Base-by-base conservation (phyloP, 116 monocot genomes). In the Trichopus zeylanicus region DNA sequence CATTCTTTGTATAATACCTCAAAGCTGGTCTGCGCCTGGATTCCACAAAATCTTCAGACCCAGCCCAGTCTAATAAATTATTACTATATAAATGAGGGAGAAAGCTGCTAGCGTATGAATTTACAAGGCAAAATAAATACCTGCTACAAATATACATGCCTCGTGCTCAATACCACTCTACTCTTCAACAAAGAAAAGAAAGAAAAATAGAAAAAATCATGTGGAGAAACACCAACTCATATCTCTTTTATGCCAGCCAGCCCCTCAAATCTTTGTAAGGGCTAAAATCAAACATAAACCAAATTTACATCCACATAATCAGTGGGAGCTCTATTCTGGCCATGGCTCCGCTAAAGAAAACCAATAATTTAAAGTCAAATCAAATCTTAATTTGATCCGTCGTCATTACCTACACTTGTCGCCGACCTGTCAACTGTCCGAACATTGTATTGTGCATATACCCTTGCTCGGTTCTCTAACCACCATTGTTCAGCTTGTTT, bases 401-500 rank as follows among this genome's bases (percentile, higher is more conserved):
- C 56, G 26, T 78, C 76, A 30, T 69, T 78, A 23, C 65, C 78
- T 16, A 75, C 35, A 46, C 68, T 59, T 13, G 74, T 24, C 0
- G 59, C 48, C 3, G 87, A 80, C 38, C 72, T 86, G 69, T 95
- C 89, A 30, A 79, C 71, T 73, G 83, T 78, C 34, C 78, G 76
- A 6, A 89, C 84, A 53, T 95, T 89, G 60, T 95, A 95, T 11
- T 75, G 73, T 68, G 81, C 69, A 26, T 95, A 89, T 46, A 95
- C 86, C 64, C 94, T 80, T 7, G 81, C 62, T 29, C 89, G 75
- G 67, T 95, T 95, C 71, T 86, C 89, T 20, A 82, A 79, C 94
- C 94, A 95, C 94, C 94, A 95, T 53, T 95, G 83, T 62, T 89
- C 94, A 28, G 94, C 94, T 74, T 89, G 89, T 51, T 77, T 90